Conservation (phyloP, 305 asterid genomes). For the Fraxinus ornus region DNA sequence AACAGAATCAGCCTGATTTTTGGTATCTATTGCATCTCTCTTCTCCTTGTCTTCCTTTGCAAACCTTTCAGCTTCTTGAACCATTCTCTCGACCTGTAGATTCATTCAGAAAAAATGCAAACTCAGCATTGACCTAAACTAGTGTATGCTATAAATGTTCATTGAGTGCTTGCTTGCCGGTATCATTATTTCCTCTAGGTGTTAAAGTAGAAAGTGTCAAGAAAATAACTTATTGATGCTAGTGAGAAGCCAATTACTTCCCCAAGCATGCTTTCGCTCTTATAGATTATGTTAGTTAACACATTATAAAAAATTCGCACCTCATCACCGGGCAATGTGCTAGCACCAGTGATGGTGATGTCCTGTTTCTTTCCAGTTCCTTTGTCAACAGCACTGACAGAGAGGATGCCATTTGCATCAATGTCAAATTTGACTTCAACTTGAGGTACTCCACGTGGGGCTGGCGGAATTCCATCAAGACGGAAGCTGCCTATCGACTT, state of each 20-base stretch:
- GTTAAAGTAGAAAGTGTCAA: neutral
- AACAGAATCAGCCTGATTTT: conserved; percentile 93
- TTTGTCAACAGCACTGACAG: conserved; percentile 83
- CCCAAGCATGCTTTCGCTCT: neutral
- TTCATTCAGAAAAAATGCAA: neutral
- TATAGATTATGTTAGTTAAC: neutral
- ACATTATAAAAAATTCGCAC: neutral
- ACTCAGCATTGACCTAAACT: neutral
- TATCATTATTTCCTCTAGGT: neutral
- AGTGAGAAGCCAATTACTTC: neutral
- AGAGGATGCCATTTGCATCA: conserved; percentile 93
- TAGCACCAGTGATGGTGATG: conserved; percentile 24
- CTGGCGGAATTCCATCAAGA: conserved; percentile 93
- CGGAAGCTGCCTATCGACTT: conserved; percentile 95
- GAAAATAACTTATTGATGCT: neutral
- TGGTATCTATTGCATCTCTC: conserved; percentile 63
- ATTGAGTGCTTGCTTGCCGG: neutral
- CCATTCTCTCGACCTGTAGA: conserved; percentile 27
- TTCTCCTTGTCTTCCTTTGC: conserved; percentile 31
- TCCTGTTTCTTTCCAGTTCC: conserved; percentile 90
- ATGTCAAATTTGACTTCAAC: conserved; percentile 92
- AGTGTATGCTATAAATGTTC: neutral
- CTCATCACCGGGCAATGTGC: conserved; percentile 25
- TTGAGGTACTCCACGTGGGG: conserved; percentile 97
- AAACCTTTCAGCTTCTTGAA: conserved; percentile 21